Evolutionary conservation across 345 rosid genomes (phyloP).

Genomic region (Pistacia integerrima): DNA sequence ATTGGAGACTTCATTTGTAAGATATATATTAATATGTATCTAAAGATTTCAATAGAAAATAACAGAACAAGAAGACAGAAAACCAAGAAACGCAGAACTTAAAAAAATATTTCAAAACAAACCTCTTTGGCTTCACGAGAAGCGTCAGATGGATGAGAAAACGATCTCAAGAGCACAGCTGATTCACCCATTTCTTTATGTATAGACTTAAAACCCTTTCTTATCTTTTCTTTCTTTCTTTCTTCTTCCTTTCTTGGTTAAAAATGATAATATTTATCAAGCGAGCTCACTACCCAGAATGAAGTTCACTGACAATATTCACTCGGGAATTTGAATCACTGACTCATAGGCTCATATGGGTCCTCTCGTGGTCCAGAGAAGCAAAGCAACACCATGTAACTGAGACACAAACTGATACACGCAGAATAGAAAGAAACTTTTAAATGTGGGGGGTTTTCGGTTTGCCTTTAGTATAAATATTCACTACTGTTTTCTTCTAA

Average conservation of each 20-base stretch:
- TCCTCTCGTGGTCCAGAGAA: constrained; percentile 6
- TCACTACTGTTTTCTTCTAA: background rate
- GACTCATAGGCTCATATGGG: constrained; percentile 1
- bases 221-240: background rate
- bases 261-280: no score
- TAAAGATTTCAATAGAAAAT: background rate
- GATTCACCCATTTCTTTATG: constrained; percentile 54
- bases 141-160: constrained; percentile 77
- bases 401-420: background rate
- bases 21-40: background rate
- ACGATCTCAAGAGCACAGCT: constrained; percentile 68
- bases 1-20: background rate
- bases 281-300: background rate
- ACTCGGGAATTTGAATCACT: background rate
- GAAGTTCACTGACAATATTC: background rate
- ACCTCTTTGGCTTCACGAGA: constrained; percentile 63
- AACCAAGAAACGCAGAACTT: background rate
- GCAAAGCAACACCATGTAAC: background rate
- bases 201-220: background rate
- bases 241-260: background rate
- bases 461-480: background rate
- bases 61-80: constrained; percentile 7
- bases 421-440: constrained; percentile 3
- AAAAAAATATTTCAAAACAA: constrained; percentile 5
- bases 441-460: background rate